phyloP scores from a whole-genome alignment of 1,284 basidiomycete genomes.

The Ceratobasidium sp. region DNA sequence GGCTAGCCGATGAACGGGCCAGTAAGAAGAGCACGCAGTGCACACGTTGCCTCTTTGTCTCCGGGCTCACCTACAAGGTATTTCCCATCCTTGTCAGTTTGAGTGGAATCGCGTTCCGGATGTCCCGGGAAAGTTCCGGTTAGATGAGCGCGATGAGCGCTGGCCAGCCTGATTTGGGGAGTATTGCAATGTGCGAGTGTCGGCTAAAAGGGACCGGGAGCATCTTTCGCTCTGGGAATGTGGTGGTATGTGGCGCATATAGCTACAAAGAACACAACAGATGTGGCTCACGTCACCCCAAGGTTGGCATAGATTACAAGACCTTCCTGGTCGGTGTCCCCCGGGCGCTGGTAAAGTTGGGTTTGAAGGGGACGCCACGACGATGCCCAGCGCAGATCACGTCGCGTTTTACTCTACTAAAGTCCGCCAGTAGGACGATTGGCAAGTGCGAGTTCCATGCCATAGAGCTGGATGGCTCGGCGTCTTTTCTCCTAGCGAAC shows the following conservation, averaged over 20 bases:
- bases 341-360: slow-evolving; percentile 62
- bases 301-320: slow-evolving; percentile 70
- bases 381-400: too few species aligned
- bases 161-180: background rate
- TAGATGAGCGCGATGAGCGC: slow-evolving; percentile 49
- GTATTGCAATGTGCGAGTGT: slow-evolving; percentile 54
- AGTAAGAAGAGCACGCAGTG: background rate
- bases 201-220: slow-evolving; percentile 56
- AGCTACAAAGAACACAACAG: too few species aligned
- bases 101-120: slow-evolving; percentile 62
- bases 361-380: too few species aligned
- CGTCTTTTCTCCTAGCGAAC: slow-evolving; percentile 55
- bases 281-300: slow-evolving; percentile 49
- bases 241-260: slow-evolving; percentile 44
- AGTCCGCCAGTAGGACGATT: slow-evolving; percentile 19
- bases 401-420: slow-evolving; percentile 20
- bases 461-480: slow-evolving; percentile 42
- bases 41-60: background rate
- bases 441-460: slow-evolving; percentile 35
- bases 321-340: slow-evolving; percentile 65
- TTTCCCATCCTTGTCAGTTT: slow-evolving; percentile 32
- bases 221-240: slow-evolving; percentile 64
- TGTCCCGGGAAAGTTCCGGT: slow-evolving; percentile 51
- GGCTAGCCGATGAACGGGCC: background rate
- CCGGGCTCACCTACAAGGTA: slow-evolving; percentile 45